A percentile compares a stretch with the other conserved stretches of the same genome.
Conservation (phyloP, 148 eudicot species). For the Silene latifolia region DNA sequence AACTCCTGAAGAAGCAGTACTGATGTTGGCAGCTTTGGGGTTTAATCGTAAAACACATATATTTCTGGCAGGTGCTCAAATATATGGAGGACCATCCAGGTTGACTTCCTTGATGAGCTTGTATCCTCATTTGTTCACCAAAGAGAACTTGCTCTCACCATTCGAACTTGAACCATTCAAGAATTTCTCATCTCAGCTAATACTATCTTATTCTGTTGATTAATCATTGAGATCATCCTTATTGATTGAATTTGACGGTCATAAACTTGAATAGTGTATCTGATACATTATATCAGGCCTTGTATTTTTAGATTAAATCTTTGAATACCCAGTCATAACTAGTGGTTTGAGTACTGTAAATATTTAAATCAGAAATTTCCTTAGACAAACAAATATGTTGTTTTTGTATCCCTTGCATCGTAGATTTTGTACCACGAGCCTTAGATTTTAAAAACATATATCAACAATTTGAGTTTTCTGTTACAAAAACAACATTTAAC, state of each 20-base stretch:
- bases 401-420: slow-evolving; percentile 6
- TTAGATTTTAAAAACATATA: slow-evolving; percentile 28
- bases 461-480: slow-evolving; percentile 51
- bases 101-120: slow-evolving; percentile 69
- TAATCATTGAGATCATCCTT: not conserved
- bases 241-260: not conserved
- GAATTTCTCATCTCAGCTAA: slow-evolving; percentile 92
- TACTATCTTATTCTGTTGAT: not conserved
- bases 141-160: slow-evolving; percentile 76
- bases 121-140: slow-evolving; percentile 90
- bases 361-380: no score
- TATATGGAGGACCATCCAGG: slow-evolving; percentile 85
- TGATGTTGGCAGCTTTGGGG: slow-evolving; percentile 95
- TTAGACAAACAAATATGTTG: slow-evolving; percentile 9
- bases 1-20: slow-evolving; percentile 94
- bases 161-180: slow-evolving; percentile 81
- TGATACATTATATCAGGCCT: no score
- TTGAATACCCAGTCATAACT: no score
- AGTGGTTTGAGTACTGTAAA: no score
- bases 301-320: no score
- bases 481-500: not conserved
- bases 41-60: slow-evolving; percentile 77
- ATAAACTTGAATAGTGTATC: not conserved
- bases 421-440: slow-evolving; percentile 23
- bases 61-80: slow-evolving; percentile 92